Evolutionary conservation across 805 yeast species (phyloP).

Genomic region (Wickerhamomyces canadensis): DNA sequence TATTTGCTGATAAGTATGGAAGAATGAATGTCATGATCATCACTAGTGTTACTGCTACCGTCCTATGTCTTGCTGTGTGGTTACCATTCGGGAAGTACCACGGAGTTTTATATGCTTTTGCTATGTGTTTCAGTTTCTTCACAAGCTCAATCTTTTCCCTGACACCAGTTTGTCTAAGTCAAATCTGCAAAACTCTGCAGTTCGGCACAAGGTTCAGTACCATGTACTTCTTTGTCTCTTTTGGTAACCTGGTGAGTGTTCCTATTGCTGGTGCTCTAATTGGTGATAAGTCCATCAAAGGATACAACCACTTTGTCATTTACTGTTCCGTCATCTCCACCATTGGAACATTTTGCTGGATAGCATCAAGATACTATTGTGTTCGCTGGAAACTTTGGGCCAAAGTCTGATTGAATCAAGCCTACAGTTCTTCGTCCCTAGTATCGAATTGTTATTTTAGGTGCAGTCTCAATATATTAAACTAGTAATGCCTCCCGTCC

Average conservation of each 20-base stretch:
- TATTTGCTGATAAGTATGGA: constrained; percentile 35
- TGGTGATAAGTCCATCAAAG: constrained; percentile 20
- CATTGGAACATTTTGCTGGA: constrained; percentile 7
- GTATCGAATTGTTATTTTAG: neutral
- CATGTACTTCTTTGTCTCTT: constrained; percentile 52
- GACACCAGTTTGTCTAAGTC: constrained; percentile 43
- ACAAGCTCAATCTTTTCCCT: constrained; percentile 40
- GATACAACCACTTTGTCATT: constrained; percentile 18
- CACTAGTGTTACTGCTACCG: constrained; percentile 26
- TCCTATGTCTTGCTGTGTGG: constrained; percentile 33
- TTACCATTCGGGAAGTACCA: constrained; percentile 30
- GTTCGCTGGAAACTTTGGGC: constrained; percentile 9
- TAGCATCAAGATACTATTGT: constrained; percentile 8
- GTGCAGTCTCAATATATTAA: too few relatives aligned
- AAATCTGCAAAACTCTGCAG: constrained; percentile 44
- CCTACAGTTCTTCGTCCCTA: too few relatives aligned
- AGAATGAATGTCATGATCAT: constrained; percentile 40
- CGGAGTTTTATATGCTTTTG: constrained; percentile 30
- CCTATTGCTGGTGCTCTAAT: constrained; percentile 47
- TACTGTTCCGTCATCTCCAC: constrained; percentile 19
- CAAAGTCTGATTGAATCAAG: constrained; percentile 7
- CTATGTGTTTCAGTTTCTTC: constrained; percentile 44
- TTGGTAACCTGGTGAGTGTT: constrained; percentile 40
- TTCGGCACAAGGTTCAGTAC: constrained; percentile 50
- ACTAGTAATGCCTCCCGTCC: too few relatives aligned